These are phyloP conservation scores for Drechslerella stenobrocha DNA, from an alignment of 2,329 filamentous ascomycete genomes.

Conservation along the genomic window DNA sequence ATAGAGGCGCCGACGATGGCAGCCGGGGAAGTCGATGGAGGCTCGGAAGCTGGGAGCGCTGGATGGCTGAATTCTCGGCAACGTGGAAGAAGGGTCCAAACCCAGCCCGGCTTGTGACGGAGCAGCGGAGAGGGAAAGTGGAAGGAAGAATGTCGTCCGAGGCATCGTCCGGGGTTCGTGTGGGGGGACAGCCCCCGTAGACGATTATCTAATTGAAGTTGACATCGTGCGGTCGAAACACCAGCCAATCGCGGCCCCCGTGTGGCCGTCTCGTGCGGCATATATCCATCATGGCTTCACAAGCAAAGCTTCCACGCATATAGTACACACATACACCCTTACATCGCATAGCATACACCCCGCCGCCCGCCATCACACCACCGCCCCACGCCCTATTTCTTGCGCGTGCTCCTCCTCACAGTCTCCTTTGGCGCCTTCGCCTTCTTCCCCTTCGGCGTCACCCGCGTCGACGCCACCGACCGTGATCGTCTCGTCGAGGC, in stretches of 20 bases:
- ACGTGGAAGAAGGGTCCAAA: constrained; percentile 45
- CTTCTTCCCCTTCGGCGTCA: constrained; percentile 38
- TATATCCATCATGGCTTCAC: no score
- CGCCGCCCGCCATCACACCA: no score
- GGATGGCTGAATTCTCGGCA: constrained; percentile 45
- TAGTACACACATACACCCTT: no score
- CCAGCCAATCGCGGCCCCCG: no score
- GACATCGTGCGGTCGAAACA: no score
- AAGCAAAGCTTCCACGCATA: no score
- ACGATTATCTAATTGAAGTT: no score
- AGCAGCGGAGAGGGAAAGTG: constrained; percentile 48
- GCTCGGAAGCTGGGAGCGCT: constrained; percentile 4
- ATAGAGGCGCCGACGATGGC: constrained; percentile 25
- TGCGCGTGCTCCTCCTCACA: constrained; percentile 44
- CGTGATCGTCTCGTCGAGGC: constrained; percentile 42
- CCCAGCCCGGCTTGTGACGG: constrained; percentile 47
- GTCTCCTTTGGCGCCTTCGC: constrained; percentile 37
- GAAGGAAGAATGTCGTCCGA: constrained; percentile 20
- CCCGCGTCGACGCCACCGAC: constrained; percentile 44
- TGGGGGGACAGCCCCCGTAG: no score
- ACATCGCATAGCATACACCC: no score
- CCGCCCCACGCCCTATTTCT: no score
- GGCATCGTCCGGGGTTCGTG: no score
- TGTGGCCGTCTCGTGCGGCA: no score
- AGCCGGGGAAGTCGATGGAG: background rate